Evolutionary conservation across 257 asterid genomes (phyloP).

Genomic region (Voacanga thouarsii): DNA sequence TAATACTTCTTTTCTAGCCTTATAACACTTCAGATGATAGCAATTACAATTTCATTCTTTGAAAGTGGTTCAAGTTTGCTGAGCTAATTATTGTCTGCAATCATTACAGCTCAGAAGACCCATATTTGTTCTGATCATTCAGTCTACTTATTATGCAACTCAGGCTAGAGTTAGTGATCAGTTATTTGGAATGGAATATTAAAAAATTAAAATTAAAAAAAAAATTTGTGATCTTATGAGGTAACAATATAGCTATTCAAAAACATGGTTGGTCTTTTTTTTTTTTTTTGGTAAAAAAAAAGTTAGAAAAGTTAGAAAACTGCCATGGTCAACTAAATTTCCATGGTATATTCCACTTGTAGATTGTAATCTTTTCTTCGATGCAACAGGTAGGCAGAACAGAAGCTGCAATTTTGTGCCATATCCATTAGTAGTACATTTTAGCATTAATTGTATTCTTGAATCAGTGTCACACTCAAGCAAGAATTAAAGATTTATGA

Average conservation of each 20-base stretch:
- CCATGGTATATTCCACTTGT: not conserved
- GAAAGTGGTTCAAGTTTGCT: not conserved
- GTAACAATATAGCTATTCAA: no score
- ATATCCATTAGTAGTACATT: not conserved
- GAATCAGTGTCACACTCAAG: not conserved
- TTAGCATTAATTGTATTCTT: not conserved
- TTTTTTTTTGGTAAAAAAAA: no score
- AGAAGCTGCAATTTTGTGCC: not conserved
- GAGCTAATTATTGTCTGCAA: not conserved
- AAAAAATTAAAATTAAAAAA: no score
- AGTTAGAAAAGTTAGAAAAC: not conserved
- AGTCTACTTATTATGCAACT: not conserved
- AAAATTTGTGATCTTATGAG: no score
- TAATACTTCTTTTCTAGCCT: not conserved
- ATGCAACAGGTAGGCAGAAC: not conserved
- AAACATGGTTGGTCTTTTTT: no score
- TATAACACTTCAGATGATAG: not conserved
- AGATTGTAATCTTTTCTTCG: not conserved
- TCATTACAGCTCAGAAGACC: not conserved
- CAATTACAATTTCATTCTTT: not conserved
- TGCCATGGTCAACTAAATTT: not conserved
- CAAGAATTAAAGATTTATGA: no score
- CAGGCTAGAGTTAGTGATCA: not conserved
- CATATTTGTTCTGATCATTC: not conserved
- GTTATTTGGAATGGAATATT: not conserved